phyloP scores from a whole-genome alignment of 352 stramenopile genomes.

The Phytophthora pini region DNA sequence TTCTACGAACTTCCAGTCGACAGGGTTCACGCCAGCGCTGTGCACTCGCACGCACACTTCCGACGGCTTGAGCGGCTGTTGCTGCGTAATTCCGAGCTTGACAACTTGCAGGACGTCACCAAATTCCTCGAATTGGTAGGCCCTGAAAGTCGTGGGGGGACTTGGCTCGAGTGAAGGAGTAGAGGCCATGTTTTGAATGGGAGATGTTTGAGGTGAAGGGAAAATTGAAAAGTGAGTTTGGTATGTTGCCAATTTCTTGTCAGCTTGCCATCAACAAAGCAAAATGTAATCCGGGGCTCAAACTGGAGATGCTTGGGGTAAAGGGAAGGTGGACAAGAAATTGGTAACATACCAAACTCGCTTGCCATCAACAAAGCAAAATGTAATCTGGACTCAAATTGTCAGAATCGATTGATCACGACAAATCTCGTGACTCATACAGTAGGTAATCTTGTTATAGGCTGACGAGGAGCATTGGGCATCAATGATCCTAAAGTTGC shows the following conservation, averaged over 20 bases:
- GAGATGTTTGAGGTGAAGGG: background rate
- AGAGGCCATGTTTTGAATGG: background rate
- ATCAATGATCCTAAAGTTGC: background rate
- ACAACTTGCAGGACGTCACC: background rate
- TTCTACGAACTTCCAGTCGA: background rate
- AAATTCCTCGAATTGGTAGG: background rate
- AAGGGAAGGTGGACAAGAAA: no score
- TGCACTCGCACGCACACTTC: background rate
- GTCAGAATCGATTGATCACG: background rate
- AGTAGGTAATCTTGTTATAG: background rate
- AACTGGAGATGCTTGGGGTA: no score
- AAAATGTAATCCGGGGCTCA: background rate
- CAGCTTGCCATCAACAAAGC: background rate
- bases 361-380: background rate
- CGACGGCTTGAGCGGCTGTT: background rate
- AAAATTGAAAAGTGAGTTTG: background rate
- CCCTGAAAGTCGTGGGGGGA: background rate
- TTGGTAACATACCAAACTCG: no score
- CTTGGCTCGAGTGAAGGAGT: background rate
- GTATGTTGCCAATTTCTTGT: background rate
- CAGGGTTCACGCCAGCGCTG: background rate
- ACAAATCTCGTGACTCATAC: background rate
- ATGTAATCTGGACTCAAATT: background rate
- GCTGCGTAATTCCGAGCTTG: background rate
- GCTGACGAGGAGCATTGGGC: no score